Base-by-base conservation (phyloP, 495 filamentous ascomycete genomes). In the Aspergillus asperescens region DNA sequence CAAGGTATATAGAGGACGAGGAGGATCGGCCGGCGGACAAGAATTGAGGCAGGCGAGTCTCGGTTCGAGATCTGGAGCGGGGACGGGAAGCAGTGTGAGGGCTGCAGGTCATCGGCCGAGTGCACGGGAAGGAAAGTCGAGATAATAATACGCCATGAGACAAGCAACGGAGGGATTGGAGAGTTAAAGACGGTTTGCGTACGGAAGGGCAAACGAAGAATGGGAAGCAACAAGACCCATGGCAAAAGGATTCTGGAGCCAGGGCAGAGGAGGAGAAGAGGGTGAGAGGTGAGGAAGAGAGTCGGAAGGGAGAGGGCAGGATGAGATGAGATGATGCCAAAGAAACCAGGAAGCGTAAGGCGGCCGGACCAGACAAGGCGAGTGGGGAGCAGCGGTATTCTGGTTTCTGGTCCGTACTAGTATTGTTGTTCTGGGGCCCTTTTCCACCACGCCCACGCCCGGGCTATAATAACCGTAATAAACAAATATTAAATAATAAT, bases 61-160 rank as follows among this genome's bases (percentile, higher is more conserved):
- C 44, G 51, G 20, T 49, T 65, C 54, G 62, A 61, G 52, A 43
- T 55, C 60, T 50, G 60, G 62, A 58, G 52, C 49, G 66, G 57
- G 60, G 60, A 64, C 69, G 65, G 66, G 59, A 60, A 62, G 68
- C 69, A 74, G 71, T 63, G 71, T 71, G 58, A 62, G 58, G 58
- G 66, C 69, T 72, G 69, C 68, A 69, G 67, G 66, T 74, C 68
- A 72, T 67, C 68, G 65, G 68, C 68, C 67, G 64, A 68, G 63
- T 71, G 65, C 65, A 71, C 69, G 64, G 58, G 48, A 47, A 52
- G 62, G 50, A 55, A 61, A 67, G 60, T 65, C 57, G 63, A 48
- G 52, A 65, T 64, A 63, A 67, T 66, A 57, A 67, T 67, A 58
- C 65, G 66, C 68, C 72, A 74, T 75, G 68, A 61, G 69, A 65